Percentiles rank a stretch among this genome's conserved stretches.
Evolutionary conservation across 768 basidiomycete genomes (phyloP).

Genomic region (Lentinula lateritia): DNA sequence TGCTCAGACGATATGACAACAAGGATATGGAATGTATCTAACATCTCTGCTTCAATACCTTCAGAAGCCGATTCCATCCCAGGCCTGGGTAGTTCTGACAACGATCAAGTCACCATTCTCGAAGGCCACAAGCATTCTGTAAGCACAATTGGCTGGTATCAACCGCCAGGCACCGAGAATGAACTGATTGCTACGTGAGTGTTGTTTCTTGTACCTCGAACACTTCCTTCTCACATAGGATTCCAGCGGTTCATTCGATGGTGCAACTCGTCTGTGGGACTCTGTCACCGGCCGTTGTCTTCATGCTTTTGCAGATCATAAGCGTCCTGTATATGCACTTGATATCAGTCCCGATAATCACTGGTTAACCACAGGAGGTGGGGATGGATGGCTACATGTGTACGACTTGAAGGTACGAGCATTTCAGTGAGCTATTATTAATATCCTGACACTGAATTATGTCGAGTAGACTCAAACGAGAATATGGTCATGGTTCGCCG

Average conservation of each 20-base stretch:
- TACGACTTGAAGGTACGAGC: slow-evolving; percentile 60
- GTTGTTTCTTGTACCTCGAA: background rate
- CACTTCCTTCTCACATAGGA: background rate
- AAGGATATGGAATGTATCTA: slow-evolving; percentile 67
- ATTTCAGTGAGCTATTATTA: background rate
- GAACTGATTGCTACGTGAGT: slow-evolving; percentile 71
- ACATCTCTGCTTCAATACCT: slow-evolving; percentile 22
- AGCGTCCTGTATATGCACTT: slow-evolving; percentile 64
- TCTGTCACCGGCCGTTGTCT: slow-evolving; percentile 71
- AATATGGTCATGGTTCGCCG: slow-evolving; percentile 62
- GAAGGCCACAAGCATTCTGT: slow-evolving; percentile 64
- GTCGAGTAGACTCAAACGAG: slow-evolving; percentile 38
- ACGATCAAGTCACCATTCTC: slow-evolving; percentile 37
- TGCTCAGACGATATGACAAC: slow-evolving; percentile 81
- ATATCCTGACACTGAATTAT: background rate
- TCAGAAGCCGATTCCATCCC: slow-evolving; percentile 32
- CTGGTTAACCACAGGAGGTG: slow-evolving; percentile 71
- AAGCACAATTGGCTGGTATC: slow-evolving; percentile 68
- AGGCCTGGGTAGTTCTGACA: slow-evolving; percentile 26
- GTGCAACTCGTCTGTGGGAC: slow-evolving; percentile 80
- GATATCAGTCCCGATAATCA: slow-evolving; percentile 71
- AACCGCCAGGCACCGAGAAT: slow-evolving; percentile 41
- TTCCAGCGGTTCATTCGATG: slow-evolving; percentile 72
- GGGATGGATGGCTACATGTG: slow-evolving; percentile 71
- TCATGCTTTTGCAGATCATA: slow-evolving; percentile 66